These are phyloP conservation scores for Ustilaginoidea virens DNA, from an alignment of 2,329 filamentous ascomycete genomes.

Conservation along the genomic window DNA sequence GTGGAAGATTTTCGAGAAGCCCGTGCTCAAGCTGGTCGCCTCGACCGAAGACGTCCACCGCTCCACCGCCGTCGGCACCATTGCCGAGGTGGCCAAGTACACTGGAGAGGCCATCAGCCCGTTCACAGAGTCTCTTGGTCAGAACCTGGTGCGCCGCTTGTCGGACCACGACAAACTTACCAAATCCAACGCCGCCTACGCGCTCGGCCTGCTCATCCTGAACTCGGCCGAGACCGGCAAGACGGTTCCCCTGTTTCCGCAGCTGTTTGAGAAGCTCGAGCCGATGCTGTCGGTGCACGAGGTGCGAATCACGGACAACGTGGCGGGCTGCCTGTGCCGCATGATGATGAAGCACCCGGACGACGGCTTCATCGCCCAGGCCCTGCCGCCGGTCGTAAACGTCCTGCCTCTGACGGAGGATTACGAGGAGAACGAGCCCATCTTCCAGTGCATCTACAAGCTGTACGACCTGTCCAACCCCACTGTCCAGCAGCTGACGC, in stretches of 20 bases:
- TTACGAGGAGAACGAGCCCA: constrained; percentile 89
- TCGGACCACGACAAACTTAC: constrained; percentile 81
- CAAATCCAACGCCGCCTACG: constrained; percentile 91
- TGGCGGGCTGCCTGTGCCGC: constrained; percentile 75
- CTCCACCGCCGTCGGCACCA: constrained; percentile 76
- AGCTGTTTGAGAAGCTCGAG: constrained; percentile 75
- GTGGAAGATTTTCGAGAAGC: constrained; percentile 94
- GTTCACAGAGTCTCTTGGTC: constrained; percentile 62
- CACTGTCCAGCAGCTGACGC: constrained; percentile 54
- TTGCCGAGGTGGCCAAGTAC: constrained; percentile 78
- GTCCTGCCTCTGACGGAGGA: constrained; percentile 83
- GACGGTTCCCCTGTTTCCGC: constrained; percentile 61
- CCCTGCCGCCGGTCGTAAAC: constrained; percentile 64
- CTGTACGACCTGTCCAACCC: constrained; percentile 61
- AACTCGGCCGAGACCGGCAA: constrained; percentile 57
- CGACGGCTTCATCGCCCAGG: constrained; percentile 62
- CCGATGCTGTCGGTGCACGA: constrained; percentile 63
- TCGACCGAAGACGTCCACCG: constrained; percentile 79
- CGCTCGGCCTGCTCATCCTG: constrained; percentile 69
- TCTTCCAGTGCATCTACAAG: constrained; percentile 80
- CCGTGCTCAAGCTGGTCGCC: constrained; percentile 72
- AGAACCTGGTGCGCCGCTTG: constrained; percentile 71
- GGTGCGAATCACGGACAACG: constrained; percentile 80
- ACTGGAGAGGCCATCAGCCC: constrained; percentile 72
- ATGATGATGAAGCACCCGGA: constrained; percentile 88